These are phyloP conservation scores for Chaetomium fimeti DNA, from an alignment of 495 filamentous ascomycete species.

Conservation along the genomic window DNA sequence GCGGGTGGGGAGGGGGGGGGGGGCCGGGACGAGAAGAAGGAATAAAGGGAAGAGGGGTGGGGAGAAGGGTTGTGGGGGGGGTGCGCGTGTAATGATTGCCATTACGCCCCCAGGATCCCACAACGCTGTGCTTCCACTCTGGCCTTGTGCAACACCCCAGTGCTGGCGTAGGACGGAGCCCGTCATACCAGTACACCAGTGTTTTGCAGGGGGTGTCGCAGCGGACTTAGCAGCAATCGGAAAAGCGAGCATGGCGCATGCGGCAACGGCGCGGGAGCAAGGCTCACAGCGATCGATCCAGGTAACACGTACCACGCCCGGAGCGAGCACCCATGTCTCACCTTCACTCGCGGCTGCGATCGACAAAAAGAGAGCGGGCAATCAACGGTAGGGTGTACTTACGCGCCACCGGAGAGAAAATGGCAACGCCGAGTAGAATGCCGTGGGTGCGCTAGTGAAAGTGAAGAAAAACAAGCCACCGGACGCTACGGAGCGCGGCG, in stretches of 20 bases:
- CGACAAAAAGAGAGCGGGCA: slow-evolving; percentile 12
- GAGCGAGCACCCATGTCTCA: slow-evolving; percentile 36
- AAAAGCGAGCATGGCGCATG: slow-evolving; percentile 38
- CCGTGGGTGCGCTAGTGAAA: neutral
- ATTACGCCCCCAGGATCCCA: neutral
- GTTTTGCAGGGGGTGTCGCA: slow-evolving; percentile 39
- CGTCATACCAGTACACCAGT: slow-evolving; percentile 38
- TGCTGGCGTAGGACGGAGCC: slow-evolving; percentile 20
- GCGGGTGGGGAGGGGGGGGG: slow-evolving; percentile 8
- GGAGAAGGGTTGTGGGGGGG: neutral
- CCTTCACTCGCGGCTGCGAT: slow-evolving; percentile 15
- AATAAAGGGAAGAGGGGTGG: neutral
- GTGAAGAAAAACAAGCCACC: neutral
- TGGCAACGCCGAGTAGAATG: neutral
- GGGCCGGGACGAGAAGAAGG: slow-evolving; percentile 2
- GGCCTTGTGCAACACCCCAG: slow-evolving; percentile 17
- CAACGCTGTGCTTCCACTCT: slow-evolving; percentile 19
- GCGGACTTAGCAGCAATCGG: slow-evolving; percentile 35
- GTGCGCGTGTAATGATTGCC: neutral
- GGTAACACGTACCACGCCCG: slow-evolving; percentile 35
- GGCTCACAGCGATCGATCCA: slow-evolving; percentile 35
- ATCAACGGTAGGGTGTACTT: slow-evolving; percentile 8
- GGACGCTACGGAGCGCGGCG: neutral
- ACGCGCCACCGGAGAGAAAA: slow-evolving; percentile 11
- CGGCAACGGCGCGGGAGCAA: slow-evolving; percentile 33